These are phyloP conservation scores for Phytophthora gonapodyides DNA, from an alignment of 352 stramenopile species.

Conservation along the genomic window DNA sequence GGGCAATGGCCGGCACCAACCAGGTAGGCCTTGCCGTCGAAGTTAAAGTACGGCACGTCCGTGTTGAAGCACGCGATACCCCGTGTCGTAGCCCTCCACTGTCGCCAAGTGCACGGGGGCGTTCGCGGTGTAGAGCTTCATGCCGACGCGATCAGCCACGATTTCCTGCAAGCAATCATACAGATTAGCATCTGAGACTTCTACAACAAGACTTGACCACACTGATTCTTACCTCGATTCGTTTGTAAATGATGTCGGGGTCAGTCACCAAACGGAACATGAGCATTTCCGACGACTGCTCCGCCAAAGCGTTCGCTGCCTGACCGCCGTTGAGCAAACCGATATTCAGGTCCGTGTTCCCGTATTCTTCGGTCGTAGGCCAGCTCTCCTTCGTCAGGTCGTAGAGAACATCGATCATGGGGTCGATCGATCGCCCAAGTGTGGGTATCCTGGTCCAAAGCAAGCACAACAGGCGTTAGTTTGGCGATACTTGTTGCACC, in stretches of 20 bases:
- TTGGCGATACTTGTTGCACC: not conserved
- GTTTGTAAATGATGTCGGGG: slow-evolving; percentile 69
- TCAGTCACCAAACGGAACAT: slow-evolving; percentile 88
- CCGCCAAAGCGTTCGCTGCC: slow-evolving; percentile 81
- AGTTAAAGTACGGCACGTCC: slow-evolving; percentile 89
- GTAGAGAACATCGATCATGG: slow-evolving; percentile 84
- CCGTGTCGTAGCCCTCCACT: slow-evolving; percentile 82
- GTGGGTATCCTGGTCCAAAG: slow-evolving; percentile 60
- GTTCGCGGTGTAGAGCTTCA: slow-evolving; percentile 88
- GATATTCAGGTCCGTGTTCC: slow-evolving; percentile 86
- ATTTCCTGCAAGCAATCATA: slow-evolving; percentile 44
- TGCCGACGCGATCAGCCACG: slow-evolving; percentile 55
- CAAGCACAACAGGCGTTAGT: slow-evolving; percentile 11
- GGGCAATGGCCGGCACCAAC: slow-evolving; percentile 75
- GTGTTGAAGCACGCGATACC: slow-evolving; percentile 90
- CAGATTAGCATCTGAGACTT: slow-evolving; percentile 5
- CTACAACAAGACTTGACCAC: not conserved
- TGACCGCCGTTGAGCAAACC: slow-evolving; percentile 80
- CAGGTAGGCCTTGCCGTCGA: slow-evolving; percentile 78
- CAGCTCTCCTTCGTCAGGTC: slow-evolving; percentile 79
- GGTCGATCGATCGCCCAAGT: slow-evolving; percentile 83
- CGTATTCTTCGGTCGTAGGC: slow-evolving; percentile 80
- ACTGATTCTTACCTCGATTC: slow-evolving; percentile 50
- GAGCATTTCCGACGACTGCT: slow-evolving; percentile 84
- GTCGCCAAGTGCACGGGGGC: slow-evolving; percentile 77